Conservation (phyloP, 768 basidiomycete genomes). For the Tricholoma hemisulphureum region DNA sequence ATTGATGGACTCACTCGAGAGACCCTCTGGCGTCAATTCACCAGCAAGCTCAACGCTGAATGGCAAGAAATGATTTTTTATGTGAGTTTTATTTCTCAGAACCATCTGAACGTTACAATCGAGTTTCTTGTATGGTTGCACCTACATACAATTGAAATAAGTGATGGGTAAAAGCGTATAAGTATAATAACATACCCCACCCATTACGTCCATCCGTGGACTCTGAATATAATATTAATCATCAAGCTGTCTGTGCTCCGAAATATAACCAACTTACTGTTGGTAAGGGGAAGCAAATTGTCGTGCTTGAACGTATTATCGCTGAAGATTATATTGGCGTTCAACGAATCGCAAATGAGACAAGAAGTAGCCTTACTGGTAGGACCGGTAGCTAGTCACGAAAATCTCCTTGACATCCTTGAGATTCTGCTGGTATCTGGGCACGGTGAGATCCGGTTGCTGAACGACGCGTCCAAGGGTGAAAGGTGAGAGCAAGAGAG, state of each 20-base stretch:
- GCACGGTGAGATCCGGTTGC: conserved; percentile 27
- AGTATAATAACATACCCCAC: conserved; percentile 36
- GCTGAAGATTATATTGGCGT: conserved; percentile 28
- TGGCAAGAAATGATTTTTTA: conserved; percentile 54
- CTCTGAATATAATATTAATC: conserved; percentile 1
- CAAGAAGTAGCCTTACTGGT: conserved; percentile 41
- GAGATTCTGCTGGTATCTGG: conserved; percentile 22
- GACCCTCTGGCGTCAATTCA: conserved; percentile 43
- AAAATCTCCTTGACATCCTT: conserved; percentile 32
- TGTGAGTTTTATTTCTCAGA: conserved; percentile 27
- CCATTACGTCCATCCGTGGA: conserved; percentile 27
- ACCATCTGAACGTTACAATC: background rate
- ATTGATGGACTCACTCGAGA: conserved; percentile 45
- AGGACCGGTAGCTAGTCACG: conserved; percentile 44
- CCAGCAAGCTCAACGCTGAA: conserved; percentile 44
- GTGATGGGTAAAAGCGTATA: conserved; percentile 18
- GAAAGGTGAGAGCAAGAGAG: conserved; percentile 16
- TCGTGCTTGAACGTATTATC: conserved; percentile 60
- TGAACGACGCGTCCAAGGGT: conserved; percentile 34
- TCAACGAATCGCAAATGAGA: background rate
- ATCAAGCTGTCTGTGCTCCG: background rate
- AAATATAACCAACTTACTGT: conserved; percentile 27
- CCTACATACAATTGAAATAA: conserved; percentile 35
- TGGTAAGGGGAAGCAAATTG: conserved; percentile 49
- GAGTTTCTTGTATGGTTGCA: conserved; percentile 39